A percentile compares a stretch with the other conserved stretches of the same genome.
These are phyloP conservation scores for Salvia miltiorrhiza DNA, from an alignment of 257 asterid species.

Conservation along the genomic window DNA sequence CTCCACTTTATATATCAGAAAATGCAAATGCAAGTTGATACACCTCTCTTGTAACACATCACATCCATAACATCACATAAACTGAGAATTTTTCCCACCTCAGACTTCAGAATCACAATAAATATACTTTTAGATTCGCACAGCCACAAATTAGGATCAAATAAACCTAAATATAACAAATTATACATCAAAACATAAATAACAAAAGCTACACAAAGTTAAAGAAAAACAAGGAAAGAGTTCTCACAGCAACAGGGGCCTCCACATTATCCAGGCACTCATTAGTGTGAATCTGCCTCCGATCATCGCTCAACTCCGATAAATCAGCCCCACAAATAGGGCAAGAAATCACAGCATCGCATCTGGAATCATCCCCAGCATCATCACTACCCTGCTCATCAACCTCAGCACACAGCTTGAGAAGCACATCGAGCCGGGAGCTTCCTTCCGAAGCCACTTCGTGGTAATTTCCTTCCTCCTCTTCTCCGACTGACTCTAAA, in stretches of 20 bases:
- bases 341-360: constrained; percentile 42
- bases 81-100: not conserved
- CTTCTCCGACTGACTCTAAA: constrained; percentile 24
- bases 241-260: constrained; percentile 43
- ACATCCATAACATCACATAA: not conserved
- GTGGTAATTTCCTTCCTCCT: constrained; percentile 19
- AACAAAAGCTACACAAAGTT: not conserved
- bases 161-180: not conserved
- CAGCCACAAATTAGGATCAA: not conserved
- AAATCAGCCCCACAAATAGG: constrained; percentile 84
- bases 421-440: constrained; percentile 63
- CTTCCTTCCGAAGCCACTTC: constrained; percentile 36
- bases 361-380: constrained; percentile 13
- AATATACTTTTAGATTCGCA: not conserved
- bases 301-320: constrained; percentile 53
- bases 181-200: not conserved
- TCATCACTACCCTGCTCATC: constrained; percentile 22
- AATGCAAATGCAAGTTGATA: not conserved
- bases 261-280: constrained; percentile 74
- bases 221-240: not conserved
- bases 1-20: not conserved
- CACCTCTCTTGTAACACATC: not conserved
- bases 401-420: constrained; percentile 57
- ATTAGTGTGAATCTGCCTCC: constrained; percentile 71
- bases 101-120: not conserved